Conservation (phyloP, 495 filamentous ascomycete species). For the Talaromyces adpressus region DNA sequence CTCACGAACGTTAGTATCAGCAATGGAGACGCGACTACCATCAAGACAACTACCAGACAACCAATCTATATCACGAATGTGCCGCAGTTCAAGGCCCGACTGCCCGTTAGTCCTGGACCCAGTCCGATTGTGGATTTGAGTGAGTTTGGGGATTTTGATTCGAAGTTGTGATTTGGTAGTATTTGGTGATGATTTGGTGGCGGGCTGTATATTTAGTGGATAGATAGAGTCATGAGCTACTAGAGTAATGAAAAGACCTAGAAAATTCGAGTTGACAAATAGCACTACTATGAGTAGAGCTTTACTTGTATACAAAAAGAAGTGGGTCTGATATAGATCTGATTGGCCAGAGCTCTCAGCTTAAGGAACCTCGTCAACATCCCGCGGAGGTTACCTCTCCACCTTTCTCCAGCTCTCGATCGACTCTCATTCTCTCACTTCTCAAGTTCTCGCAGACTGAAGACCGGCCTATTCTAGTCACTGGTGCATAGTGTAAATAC, state of each 20-base stretch:
- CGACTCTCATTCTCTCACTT: neutral
- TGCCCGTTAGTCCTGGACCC: constrained; percentile 62
- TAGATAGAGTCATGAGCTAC: constrained; percentile 3
- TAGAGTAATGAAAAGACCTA: neutral
- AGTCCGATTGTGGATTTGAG: constrained; percentile 64
- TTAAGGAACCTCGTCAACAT: neutral
- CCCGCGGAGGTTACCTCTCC: neutral
- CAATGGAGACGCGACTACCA: constrained; percentile 8
- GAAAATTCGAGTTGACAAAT: neutral
- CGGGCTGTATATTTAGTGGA: neutral
- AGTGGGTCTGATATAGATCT: neutral
- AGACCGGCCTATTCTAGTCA: no score
- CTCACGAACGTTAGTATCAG: constrained; percentile 30
- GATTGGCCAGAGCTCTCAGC: constrained; percentile 4
- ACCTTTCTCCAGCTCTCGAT: neutral
- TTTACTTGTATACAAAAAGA: neutral
- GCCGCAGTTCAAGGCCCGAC: constrained; percentile 64
- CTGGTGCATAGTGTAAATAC: neutral
- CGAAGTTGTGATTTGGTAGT: constrained; percentile 51
- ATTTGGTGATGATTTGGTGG: neutral
- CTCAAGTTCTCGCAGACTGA: no score
- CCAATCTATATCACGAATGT: constrained; percentile 62
- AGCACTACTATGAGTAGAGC: neutral
- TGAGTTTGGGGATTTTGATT: constrained; percentile 73
- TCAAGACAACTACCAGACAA: constrained; percentile 14